These are phyloP conservation scores for Dipodascopsis tothii DNA, from an alignment of 805 yeast genomes.

Conservation along the genomic window DNA sequence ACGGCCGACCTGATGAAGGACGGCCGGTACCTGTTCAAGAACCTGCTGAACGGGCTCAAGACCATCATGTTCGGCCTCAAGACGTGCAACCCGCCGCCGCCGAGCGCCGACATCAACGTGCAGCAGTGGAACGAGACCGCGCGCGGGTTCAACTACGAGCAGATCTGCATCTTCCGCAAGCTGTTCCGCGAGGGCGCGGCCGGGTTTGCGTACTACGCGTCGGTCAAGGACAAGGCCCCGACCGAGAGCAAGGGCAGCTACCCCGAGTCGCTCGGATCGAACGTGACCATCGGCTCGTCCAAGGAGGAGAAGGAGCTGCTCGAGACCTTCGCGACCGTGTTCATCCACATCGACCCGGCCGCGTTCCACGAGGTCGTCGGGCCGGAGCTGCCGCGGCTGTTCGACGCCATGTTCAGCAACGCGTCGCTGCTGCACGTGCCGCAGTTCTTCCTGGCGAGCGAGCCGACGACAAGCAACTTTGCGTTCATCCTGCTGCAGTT, in stretches of 20 bases:
- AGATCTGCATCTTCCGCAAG: conserved; percentile 64
- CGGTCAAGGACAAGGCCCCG: conserved; percentile 27
- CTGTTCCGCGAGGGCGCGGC: conserved; percentile 77
- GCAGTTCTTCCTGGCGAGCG: conserved; percentile 88
- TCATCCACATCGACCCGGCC: conserved; percentile 88
- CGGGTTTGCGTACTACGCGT: conserved; percentile 71
- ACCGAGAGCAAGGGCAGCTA: conserved; percentile 30
- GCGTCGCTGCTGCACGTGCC: conserved; percentile 85
- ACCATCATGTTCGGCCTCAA: conserved; percentile 84
- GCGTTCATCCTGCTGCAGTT: conserved; percentile 76
- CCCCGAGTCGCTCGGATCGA: conserved; percentile 70
- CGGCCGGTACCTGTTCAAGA: conserved; percentile 78
- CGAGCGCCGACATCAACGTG: conserved; percentile 39
- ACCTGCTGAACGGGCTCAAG: conserved; percentile 80
- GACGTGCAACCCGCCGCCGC: conserved; percentile 78
- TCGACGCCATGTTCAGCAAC: conserved; percentile 70
- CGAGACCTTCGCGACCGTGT: conserved; percentile 92
- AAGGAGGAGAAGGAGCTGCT: conserved; percentile 91
- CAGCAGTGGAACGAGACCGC: conserved; percentile 80
- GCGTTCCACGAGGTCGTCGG: conserved; percentile 89
- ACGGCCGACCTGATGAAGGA: conserved; percentile 55
- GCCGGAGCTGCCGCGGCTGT: conserved; percentile 68
- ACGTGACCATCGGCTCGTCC: conserved; percentile 74
- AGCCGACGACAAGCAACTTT: conserved; percentile 86
- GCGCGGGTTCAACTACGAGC: conserved; percentile 74